Base-by-base conservation (phyloP, 2,329 filamentous ascomycete species). In the Fusarium sp. region DNA sequence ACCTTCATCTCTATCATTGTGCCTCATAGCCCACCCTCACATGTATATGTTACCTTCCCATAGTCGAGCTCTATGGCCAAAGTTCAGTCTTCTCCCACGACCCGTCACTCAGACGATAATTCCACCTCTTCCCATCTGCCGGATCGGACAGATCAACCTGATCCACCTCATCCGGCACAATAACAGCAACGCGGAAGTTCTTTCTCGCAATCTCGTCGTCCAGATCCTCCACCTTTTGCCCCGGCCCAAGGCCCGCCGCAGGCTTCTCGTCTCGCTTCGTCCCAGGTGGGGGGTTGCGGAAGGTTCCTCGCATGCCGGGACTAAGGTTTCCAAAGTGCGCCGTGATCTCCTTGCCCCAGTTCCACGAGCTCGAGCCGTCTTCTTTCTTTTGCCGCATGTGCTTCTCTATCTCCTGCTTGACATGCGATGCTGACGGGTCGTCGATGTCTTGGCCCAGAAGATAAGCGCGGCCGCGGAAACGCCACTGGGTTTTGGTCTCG, bases 241-340 rank as follows among this genome's bases (percentile, higher is more conserved):
- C 88, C 17, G 87, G 74, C 26, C 77, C 78, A 4, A 81, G 70
- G 1, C 80, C 79, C 12, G 78, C 75, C 60, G 77, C 76, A 67
- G 84, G 77, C 70, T 84, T 72, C 74, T 87, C 67, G 68, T 85
- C 78, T 71, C 91, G 75, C 47, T 88, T 84, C 63, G 83, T 82
- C 0, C 92, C 92, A 0, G 91, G 90, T 7, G 86, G 82, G 75
- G 96, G 86, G 75, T 91, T 88, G 78, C 88, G 89, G 77, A 94
- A 94, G 10, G 87, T 85, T 11, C 91, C 91, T 76, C 94, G 86
- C 89, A 97, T 93, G 1, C 83, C 81, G 8, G 95, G 95, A 69
- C 87, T 90, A 71, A 96, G 80, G 77, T 97, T 97, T 20, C 93
- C 95, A 85, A 97, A 98, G 77, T 96, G 92, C 47, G 88, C 92